Conservation (phyloP, 345 rosid genomes). For the Abelmoschus esculentus region DNA sequence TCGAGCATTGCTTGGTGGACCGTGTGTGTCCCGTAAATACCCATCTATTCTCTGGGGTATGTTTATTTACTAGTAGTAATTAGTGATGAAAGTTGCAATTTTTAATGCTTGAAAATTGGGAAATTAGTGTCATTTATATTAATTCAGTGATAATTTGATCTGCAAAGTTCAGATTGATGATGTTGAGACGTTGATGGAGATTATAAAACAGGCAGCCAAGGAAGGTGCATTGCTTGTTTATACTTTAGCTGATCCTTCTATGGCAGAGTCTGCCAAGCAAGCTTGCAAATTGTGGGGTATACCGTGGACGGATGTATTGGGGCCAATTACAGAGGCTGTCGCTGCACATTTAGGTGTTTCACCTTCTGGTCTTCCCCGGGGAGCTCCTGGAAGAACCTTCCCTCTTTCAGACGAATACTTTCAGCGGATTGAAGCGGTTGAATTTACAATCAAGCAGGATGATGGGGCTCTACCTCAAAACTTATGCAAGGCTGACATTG, state of each 20-base stretch:
- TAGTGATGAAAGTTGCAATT: background rate
- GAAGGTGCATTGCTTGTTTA: slow-evolving; percentile 71
- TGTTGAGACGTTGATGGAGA: slow-evolving; percentile 55
- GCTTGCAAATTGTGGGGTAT: slow-evolving; percentile 68
- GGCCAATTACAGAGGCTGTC: slow-evolving; percentile 77
- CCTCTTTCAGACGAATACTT: slow-evolving; percentile 69
- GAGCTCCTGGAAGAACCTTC: slow-evolving; percentile 43
- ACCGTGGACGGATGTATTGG: slow-evolving; percentile 64
- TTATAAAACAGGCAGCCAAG: slow-evolving; percentile 76
- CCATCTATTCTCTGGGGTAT: slow-evolving; percentile 91
- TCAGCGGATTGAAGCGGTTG: slow-evolving; percentile 61
- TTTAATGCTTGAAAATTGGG: background rate
- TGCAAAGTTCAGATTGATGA: slow-evolving; percentile 52
- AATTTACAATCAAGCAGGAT: slow-evolving; percentile 86
- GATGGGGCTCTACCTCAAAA: slow-evolving; percentile 77
- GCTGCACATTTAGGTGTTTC: slow-evolving; percentile 75
- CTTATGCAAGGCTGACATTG: slow-evolving; percentile 57
- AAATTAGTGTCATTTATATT: background rate
- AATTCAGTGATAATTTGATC: background rate
- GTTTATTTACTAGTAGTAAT: background rate
- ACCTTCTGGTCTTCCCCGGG: slow-evolving; percentile 80
- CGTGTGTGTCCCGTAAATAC: slow-evolving; percentile 85
- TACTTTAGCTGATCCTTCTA: slow-evolving; percentile 71
- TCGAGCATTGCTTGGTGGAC: slow-evolving; percentile 81
- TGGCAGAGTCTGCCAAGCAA: slow-evolving; percentile 60